Base-by-base conservation (phyloP, 1,139 yeast genomes). In the Zygotorulaspora mrakii region DNA sequence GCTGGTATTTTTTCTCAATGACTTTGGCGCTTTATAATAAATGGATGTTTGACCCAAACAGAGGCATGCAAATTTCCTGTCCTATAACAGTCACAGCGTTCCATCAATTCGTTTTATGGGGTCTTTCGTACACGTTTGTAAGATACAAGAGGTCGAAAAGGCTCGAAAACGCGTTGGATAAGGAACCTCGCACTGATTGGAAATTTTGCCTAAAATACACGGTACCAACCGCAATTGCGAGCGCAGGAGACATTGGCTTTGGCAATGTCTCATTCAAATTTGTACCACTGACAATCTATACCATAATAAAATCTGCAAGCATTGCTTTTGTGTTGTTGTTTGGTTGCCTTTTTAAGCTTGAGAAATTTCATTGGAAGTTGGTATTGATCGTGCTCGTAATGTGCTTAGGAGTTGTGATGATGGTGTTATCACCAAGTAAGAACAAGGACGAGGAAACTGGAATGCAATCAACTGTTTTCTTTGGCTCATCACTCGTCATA, bases 211-310 rank as follows among this genome's bases (percentile, higher is more conserved):
- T 71, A 5, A 66, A 67, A 29, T 79, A 76, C 41, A 79, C 88
- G 33, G 59, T 86, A 1, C 96, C 96, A 0, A 88, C 97, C 57
- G 84, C 95, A 0, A 45, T 85, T 11, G 94, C 96, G 0, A 79
- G 91, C 2, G 87, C 95, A 3, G 94, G 95, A 10, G 98, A 91
- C 63, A 88, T 91, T 52, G 98, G 98, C 2, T 71, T 88, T 51
- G 91, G 95, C 23, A 91, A 91, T 61, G 78, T 83, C 23, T 82
- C 96, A 24, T 76, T 89, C 54, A 73, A 81, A 48, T 79, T 75
- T 59, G 84, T 91, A 35, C 77, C 95, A 2, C 71, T 91, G 47
- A 79, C 91, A 17, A 75, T 89, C 39, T 91, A 89, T 64, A 89
- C 96, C n/a, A 88, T 86, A 85, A 78, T 88, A 50, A 91, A 88